Evolutionary conservation across 108 stramenopile genomes (phyloP).

Genomic region (Cyclotella kingstonii): DNA sequence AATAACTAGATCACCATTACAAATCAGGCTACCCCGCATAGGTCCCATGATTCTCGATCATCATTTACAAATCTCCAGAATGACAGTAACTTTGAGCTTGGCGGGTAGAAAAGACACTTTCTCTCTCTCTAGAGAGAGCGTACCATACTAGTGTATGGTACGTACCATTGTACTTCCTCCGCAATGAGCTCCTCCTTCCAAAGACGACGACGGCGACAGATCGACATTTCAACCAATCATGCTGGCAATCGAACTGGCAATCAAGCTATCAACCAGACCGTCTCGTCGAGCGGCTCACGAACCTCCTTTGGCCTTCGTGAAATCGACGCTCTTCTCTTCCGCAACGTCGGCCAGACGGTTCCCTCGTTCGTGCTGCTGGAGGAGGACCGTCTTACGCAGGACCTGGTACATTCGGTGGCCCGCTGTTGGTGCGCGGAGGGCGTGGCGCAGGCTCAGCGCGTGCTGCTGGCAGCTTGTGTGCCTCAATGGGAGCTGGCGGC

Average conservation of each 20-base stretch:
- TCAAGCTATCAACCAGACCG: conserved; percentile 30
- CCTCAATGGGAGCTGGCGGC: conserved; percentile 12
- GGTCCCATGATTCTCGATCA: too few species aligned
- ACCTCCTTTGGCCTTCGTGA: conserved; percentile 80
- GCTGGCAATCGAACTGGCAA: background rate
- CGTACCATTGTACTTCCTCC: too few species aligned
- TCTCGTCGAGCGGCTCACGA: conserved; percentile 53
- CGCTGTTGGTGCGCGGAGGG: conserved; percentile 83
- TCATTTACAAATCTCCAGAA: too few species aligned
- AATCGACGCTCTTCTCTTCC: conserved; percentile 61
- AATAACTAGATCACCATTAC: too few species aligned
- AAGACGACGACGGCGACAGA: conserved; percentile 28
- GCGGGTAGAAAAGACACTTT: too few species aligned
- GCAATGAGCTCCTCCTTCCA: conserved; percentile 50
- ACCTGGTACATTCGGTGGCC: conserved; percentile 55
- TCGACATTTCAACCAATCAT: background rate
- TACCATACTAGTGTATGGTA: too few species aligned
- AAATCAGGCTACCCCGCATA: too few species aligned
- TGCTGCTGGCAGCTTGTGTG: conserved; percentile 22
- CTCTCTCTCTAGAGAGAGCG: too few species aligned
- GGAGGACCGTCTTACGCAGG: conserved; percentile 80
- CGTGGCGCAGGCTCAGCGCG: conserved; percentile 40
- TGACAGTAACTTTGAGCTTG: too few species aligned
- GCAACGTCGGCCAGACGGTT: conserved; percentile 72
- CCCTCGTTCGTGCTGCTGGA: conserved; percentile 65